Evolutionary conservation across 1,139 yeast species (phyloP).

Genomic region (Blastobotrys raffinosifermentans): DNA sequence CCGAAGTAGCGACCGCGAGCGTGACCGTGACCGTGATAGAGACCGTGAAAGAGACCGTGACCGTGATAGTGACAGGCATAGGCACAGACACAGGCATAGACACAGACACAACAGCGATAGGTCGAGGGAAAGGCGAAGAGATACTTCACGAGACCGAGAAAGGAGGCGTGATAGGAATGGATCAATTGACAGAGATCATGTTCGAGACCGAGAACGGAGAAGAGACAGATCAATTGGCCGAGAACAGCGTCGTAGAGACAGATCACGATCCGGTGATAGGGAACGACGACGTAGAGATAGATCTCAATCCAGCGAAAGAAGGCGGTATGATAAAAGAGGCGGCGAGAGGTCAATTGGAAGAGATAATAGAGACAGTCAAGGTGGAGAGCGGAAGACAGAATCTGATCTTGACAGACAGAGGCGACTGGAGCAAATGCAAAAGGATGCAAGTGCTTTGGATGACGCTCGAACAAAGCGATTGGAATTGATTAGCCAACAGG

Average conservation of each 20-base stretch:
- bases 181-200: not conserved
- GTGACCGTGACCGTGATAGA: conserved; percentile 9
- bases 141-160: not conserved
- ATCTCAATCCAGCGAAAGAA: not conserved
- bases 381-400: conserved; percentile 7
- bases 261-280: not conserved
- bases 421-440: conserved; percentile 31
- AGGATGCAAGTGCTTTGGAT: conserved; percentile 57
- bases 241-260: not conserved
- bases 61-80: conserved; percentile 1
- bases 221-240: not conserved
- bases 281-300: not conserved
- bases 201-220: not conserved
- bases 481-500: conserved; percentile 54
- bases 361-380: conserved; percentile 2
- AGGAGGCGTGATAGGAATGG: not conserved
- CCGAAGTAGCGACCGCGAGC: conserved; percentile 4
- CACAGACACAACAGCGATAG: conserved; percentile 4
- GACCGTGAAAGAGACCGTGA: conserved; percentile 9
- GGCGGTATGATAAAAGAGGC: not conserved
- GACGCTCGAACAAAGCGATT: conserved; percentile 45
- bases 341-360: not conserved
- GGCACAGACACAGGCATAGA: not conserved
- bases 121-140: conserved; percentile 5
- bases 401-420: conserved; percentile 6